These are phyloP conservation scores for Geosmithia flava DNA, from an alignment of 2,329 filamentous ascomycete species.

Conservation along the genomic window DNA sequence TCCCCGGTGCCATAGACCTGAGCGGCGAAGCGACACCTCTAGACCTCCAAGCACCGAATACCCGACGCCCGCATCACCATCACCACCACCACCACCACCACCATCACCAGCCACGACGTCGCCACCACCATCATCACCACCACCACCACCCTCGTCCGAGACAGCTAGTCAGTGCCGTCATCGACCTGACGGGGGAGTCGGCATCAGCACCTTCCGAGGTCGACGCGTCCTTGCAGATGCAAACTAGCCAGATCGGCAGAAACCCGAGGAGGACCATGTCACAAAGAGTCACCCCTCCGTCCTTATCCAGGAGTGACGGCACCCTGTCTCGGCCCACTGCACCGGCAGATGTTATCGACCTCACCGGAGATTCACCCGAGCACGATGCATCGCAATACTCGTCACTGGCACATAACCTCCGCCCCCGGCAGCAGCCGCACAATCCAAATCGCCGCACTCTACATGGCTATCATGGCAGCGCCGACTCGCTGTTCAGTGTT, in stretches of 20 bases:
- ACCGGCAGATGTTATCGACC: slow-evolving; percentile 29
- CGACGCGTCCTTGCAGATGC: neutral
- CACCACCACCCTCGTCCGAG: neutral
- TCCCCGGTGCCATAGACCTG: neutral
- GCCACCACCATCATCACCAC: neutral
- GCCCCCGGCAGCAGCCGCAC: neutral
- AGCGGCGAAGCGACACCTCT: neutral
- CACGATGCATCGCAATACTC: slow-evolving; percentile 11
- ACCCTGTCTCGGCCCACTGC: slow-evolving; percentile 7
- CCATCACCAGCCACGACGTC: neutral
- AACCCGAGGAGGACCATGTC: slow-evolving; percentile 30
- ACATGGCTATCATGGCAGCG: neutral
- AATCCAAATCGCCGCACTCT: slow-evolving; percentile 3
- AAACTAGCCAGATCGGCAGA: slow-evolving; percentile 6
- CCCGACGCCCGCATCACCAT: neutral
- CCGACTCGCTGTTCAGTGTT: neutral
- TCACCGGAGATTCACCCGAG: slow-evolving; percentile 33
- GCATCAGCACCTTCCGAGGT: slow-evolving; percentile 25
- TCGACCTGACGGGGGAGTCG: slow-evolving; percentile 37
- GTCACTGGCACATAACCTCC: neutral
- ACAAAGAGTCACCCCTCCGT: slow-evolving; percentile 26
- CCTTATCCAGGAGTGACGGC: slow-evolving; percentile 30
- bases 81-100: slow-evolving; percentile 1
- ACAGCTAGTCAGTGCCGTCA: slow-evolving; percentile 8
- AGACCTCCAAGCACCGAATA: neutral